Conservation (phyloP, 176 grass and related monocot genomes). For the Hordeum marinum region DNA sequence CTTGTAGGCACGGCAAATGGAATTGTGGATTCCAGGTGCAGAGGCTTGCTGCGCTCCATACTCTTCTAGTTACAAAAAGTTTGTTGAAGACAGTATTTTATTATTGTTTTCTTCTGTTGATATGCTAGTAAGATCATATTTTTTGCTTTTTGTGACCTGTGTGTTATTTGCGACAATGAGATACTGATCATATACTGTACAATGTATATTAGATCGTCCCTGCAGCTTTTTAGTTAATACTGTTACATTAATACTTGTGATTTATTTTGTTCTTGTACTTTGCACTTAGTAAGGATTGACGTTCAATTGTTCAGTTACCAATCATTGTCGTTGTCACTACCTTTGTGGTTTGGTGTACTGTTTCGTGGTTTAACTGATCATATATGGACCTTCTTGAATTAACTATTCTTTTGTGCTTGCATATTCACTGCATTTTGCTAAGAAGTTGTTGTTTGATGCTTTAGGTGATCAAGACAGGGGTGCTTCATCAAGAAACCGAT, state of each 20-base stretch:
- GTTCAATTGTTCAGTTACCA: not conserved
- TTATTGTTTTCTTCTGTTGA: not conserved
- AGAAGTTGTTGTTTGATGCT: slow-evolving; percentile 31
- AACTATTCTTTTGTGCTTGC: not conserved
- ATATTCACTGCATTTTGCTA: slow-evolving; percentile 20
- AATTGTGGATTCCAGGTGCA: not conserved
- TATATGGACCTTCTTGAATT: not conserved
- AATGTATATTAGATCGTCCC: not conserved
- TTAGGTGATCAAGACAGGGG: slow-evolving; percentile 31
- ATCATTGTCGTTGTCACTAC: not conserved
- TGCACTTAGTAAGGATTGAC: not conserved
- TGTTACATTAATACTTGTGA: not conserved
- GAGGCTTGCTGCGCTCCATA: not conserved
- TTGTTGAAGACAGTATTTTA: not conserved
- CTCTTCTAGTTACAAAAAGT: not conserved
- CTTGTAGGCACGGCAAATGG: not conserved
- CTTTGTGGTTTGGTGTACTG: not conserved
- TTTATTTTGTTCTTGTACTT: slow-evolving; percentile 20
- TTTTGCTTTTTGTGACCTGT: not conserved
- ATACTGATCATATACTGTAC: not conserved
- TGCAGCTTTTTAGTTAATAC: not conserved
- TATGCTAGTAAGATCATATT: not conserved
- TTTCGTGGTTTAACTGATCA: not conserved
- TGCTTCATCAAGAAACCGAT: slow-evolving; percentile 41
- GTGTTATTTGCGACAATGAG: not conserved